phyloP scores from a whole-genome alignment of 2,329 filamentous ascomycete species.

The Apiospora malaysiana region DNA sequence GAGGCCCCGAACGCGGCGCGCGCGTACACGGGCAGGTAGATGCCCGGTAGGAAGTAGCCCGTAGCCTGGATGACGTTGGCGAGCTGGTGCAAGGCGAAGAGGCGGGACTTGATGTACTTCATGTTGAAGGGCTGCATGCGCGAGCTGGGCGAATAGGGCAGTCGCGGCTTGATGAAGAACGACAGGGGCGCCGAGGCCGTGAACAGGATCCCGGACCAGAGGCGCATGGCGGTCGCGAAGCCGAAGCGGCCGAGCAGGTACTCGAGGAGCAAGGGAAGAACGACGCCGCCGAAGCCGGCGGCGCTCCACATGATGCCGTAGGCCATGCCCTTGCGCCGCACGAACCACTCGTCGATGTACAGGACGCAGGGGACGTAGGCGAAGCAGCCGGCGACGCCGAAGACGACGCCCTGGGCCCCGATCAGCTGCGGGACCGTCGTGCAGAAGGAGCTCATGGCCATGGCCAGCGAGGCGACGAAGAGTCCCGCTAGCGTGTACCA shows the following conservation, averaged over 20 bases:
- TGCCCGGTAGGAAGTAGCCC: conserved; percentile 55
- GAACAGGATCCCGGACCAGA: conserved; percentile 60
- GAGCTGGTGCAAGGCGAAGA: conserved; percentile 62
- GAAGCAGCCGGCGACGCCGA: conserved; percentile 62
- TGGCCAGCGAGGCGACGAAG: conserved; percentile 55
- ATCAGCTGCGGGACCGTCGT: conserved; percentile 60
- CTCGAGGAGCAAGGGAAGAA: conserved; percentile 59
- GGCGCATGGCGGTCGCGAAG: conserved; percentile 57
- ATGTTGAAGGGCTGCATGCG: conserved; percentile 45
- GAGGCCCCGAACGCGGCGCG: conserved; percentile 23
- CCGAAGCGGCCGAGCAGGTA: conserved; percentile 56
- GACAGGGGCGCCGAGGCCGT: conserved; percentile 61
- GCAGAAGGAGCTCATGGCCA: conserved; percentile 59
- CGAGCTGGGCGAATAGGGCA: conserved; percentile 47
- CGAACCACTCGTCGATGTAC: conserved; percentile 66
- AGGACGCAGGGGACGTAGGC: conserved; percentile 53
- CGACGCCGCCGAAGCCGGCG: conserved; percentile 56
- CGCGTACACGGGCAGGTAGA: conserved; percentile 33
- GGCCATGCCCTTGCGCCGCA: conserved; percentile 61
- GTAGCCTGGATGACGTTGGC: conserved; percentile 64
- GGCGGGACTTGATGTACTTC: conserved; percentile 57
- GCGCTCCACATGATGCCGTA: conserved; percentile 69
- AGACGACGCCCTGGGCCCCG: conserved; percentile 65
- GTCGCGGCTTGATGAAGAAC: conserved; percentile 61
- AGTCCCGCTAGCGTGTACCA: conserved; percentile 53